A percentile compares a stretch with the other conserved stretches of the same genome.
phyloP scores from a whole-genome alignment of 768 basidiomycete genomes.

The Austroboletus eburneus region DNA sequence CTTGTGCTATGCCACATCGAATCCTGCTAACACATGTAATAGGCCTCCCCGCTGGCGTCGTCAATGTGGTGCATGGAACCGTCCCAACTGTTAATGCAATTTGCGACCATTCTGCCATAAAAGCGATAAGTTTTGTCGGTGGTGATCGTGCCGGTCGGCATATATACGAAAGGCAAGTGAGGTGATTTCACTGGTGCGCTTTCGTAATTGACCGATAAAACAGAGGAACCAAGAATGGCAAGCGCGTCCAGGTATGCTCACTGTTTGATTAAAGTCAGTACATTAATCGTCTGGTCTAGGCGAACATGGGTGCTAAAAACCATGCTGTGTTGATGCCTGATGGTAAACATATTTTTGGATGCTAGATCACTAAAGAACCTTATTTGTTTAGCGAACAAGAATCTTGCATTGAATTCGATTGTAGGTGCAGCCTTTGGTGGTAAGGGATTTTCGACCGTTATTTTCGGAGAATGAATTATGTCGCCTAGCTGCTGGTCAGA shows the following conservation, averaged over 20 bases:
- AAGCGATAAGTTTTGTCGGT: constrained; percentile 95
- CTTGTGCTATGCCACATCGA: neutral
- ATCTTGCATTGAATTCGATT: constrained; percentile 86
- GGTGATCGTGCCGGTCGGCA: constrained; percentile 90
- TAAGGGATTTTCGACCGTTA: constrained; percentile 31
- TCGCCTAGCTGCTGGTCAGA: constrained; percentile 80
- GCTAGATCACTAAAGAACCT: constrained; percentile 1
- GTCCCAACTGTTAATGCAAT: constrained; percentile 90
- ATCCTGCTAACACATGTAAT: neutral
- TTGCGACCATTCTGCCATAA: constrained; percentile 88
- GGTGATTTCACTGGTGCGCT: neutral
- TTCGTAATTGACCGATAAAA: constrained; percentile 5
- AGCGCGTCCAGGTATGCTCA: constrained; percentile 70
- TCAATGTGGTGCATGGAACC: constrained; percentile 90
- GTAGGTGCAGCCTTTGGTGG: constrained; percentile 92
- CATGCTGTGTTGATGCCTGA: constrained; percentile 93
- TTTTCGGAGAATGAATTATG: constrained; percentile 21
- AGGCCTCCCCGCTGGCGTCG: constrained; percentile 82
- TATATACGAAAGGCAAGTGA: constrained; percentile 76
- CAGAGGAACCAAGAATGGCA: constrained; percentile 82
- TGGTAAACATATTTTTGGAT: constrained; percentile 45
- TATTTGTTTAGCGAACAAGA: constrained; percentile 70
- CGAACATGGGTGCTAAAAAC: constrained; percentile 95
- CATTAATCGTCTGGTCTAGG: constrained; percentile 30
- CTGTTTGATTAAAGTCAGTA: neutral